Conservation (phyloP, 441 rosid species). For the Populus hybrid region DNA sequence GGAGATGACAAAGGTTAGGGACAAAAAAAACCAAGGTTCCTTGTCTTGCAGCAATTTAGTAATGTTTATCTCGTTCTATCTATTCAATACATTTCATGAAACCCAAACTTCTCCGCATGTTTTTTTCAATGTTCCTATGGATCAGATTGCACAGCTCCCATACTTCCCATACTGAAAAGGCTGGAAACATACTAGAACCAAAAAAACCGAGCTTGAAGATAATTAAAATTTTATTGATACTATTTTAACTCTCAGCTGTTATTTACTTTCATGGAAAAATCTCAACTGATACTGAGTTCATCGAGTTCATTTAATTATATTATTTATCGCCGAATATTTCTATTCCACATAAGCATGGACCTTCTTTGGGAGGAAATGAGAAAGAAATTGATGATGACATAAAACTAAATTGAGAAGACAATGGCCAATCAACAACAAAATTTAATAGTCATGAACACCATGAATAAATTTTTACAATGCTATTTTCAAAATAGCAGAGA, state of each 20-base stretch:
- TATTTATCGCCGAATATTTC: neutral
- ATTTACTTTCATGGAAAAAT: neutral
- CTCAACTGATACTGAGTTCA: neutral
- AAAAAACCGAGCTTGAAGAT: neutral
- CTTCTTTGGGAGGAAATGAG: neutral
- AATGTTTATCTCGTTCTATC: no score
- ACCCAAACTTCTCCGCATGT: no score
- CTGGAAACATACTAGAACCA: no score
- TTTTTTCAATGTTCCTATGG: no score
- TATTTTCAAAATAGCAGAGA: neutral
- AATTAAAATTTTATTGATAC: no score
- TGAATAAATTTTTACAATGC: no score
- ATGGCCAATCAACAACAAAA: neutral
- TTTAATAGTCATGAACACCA: neutral
- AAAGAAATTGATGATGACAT: neutral
- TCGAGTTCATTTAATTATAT: neutral
- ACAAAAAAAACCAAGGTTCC: no score
- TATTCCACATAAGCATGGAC: neutral
- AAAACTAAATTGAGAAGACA: neutral
- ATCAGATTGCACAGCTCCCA: no score
- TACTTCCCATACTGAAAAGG: no score
- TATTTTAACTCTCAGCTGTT: neutral
- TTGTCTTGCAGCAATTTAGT: no score
- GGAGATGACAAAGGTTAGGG: no score
- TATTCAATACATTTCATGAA: no score